These are phyloP conservation scores for Bifiguratus adelaidae DNA, from an alignment of 192 early-diverging fungal species.

Conservation along the genomic window DNA sequence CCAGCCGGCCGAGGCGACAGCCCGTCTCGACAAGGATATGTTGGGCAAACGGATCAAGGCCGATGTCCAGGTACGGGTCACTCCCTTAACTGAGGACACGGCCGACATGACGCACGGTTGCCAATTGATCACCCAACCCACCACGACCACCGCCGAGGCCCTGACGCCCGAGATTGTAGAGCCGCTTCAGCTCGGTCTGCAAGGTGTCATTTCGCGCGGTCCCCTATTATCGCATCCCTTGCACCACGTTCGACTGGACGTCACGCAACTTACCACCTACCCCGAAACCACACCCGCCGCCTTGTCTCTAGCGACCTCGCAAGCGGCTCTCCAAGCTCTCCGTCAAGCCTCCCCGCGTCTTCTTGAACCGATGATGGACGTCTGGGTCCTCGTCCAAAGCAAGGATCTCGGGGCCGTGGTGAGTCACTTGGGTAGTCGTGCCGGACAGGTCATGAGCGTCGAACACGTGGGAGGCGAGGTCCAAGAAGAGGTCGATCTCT, in stretches of 20 bases:
- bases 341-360: slow-evolving; percentile 24
- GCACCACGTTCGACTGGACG: slow-evolving; percentile 41
- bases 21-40: slow-evolving; percentile 57
- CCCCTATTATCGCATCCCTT: slow-evolving; percentile 72
- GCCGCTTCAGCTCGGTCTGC: slow-evolving; percentile 57
- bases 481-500: slow-evolving; percentile 25
- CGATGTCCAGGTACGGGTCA: slow-evolving; percentile 40
- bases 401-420: slow-evolving; percentile 66
- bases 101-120: slow-evolving; percentile 21
- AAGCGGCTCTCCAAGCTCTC: slow-evolving; percentile 48
- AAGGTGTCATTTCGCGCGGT: slow-evolving; percentile 60
- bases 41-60: slow-evolving; percentile 57
- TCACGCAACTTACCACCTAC: slow-evolving; percentile 35
- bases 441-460: slow-evolving; percentile 59
- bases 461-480: slow-evolving; percentile 13
- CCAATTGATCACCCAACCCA: slow-evolving; percentile 19
- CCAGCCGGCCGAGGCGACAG: slow-evolving; percentile 12
- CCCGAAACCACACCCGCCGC: slow-evolving; percentile 44
- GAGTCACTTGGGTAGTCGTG: slow-evolving; percentile 71
- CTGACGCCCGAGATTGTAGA: slow-evolving; percentile 16
- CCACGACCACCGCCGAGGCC: not conserved
- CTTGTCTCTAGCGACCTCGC: slow-evolving; percentile 50
- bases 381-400: slow-evolving; percentile 57
- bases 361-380: slow-evolving; percentile 80
- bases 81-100: slow-evolving; percentile 28